Percentiles rank a stretch among this genome's conserved stretches.
Conservation (phyloP, 163 green algal genomes). For the Prototheca cutis region DNA sequence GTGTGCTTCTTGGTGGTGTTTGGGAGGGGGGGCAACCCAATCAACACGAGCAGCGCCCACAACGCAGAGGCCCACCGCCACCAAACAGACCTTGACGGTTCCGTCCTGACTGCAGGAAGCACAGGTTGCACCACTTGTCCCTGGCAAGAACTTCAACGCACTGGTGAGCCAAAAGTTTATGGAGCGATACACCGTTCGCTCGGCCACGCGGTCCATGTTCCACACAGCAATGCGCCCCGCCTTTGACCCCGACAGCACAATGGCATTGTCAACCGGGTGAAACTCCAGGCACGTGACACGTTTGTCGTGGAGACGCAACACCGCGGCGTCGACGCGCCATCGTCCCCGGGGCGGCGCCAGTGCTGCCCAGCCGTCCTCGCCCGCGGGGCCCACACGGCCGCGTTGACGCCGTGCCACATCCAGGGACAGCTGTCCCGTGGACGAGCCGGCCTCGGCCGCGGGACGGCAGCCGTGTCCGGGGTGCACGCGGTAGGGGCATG, state of each 20-base stretch:
- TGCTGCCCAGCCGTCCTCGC: no score
- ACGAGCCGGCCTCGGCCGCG: background rate
- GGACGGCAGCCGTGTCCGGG: conserved; percentile 19
- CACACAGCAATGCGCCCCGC: conserved; percentile 69
- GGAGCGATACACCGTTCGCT: conserved; percentile 62
- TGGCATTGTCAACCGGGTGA: conserved; percentile 47
- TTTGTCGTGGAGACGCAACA: conserved; percentile 67
- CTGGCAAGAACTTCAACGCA: conserved; percentile 39
- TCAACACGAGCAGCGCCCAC: background rate
- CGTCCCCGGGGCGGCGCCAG: conserved; percentile 9
- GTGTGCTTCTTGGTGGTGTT: no score
- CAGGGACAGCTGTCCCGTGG: no score
- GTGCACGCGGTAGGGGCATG: conserved; percentile 53
- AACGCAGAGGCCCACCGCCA: background rate
- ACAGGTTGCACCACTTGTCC: conserved; percentile 21
- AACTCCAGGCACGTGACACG: conserved; percentile 67
- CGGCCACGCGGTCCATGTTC: conserved; percentile 68
- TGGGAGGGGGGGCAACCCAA: no score
- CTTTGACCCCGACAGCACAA: conserved; percentile 73
- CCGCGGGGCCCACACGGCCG: conserved; percentile 8
- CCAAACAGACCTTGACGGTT: conserved; percentile 39
- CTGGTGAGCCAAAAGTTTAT: conserved; percentile 61
- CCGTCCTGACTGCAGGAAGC: conserved; percentile 61
- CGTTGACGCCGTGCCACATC: conserved; percentile 13
- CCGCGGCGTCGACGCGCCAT: conserved; percentile 66